These are phyloP conservation scores for Erodium maritimum DNA, from an alignment of 345 rosid species.

Conservation along the genomic window DNA sequence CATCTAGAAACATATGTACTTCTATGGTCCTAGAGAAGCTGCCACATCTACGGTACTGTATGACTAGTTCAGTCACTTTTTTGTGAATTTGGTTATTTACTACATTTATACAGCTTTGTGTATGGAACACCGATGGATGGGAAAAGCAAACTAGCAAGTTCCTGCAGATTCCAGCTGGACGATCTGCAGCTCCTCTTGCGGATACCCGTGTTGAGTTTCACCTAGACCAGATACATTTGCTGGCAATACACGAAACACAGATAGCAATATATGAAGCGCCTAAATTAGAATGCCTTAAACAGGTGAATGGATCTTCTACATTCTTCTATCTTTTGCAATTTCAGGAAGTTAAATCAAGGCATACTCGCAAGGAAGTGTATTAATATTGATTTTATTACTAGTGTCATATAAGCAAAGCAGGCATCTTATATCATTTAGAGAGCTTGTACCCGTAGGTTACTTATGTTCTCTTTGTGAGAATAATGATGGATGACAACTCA, in stretches of 20 bases:
- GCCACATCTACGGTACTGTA: background rate
- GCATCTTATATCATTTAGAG: too few relatives aligned
- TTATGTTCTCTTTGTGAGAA: background rate
- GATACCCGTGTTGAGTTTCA: constrained; percentile 83
- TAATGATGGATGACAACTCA: too few relatives aligned
- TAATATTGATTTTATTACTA: background rate
- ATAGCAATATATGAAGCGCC: constrained; percentile 65
- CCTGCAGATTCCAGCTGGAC: constrained; percentile 42
- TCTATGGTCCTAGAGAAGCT: too few relatives aligned
- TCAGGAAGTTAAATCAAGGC: background rate
- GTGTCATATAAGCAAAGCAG: too few relatives aligned
- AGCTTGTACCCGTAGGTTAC: background rate
- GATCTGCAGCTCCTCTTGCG: constrained; percentile 33
- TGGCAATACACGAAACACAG: constrained; percentile 73
- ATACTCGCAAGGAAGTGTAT: background rate
- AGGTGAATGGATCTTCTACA: constrained; percentile 25
- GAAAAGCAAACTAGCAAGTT: constrained; percentile 45
- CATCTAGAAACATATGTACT: background rate
- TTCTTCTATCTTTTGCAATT: background rate
- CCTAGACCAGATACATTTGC: constrained; percentile 46
- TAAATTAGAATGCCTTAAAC: constrained; percentile 52
- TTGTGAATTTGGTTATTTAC: background rate
- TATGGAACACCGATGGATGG: constrained; percentile 81
- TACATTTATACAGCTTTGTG: constrained; percentile 41
- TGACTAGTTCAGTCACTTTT: background rate